Evolutionary conservation across 805 yeast genomes (phyloP), one percentile per base, ranked within the genome.

Genomic region (Pichia sporocuriosa): DNA sequence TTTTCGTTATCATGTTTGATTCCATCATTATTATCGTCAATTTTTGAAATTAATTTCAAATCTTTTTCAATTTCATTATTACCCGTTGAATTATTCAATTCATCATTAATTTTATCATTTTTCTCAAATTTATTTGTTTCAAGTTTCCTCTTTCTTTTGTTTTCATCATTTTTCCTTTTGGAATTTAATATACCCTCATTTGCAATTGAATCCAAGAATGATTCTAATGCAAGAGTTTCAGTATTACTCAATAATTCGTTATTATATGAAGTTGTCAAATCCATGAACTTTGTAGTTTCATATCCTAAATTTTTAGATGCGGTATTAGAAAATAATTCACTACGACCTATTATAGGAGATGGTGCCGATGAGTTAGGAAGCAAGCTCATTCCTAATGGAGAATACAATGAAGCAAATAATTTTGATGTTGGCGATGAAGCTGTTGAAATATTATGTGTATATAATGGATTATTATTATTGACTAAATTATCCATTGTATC

Each of bases 131-230:
- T 17, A 11, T 13, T 20, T 27, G 12, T 7, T 10, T 12, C 37
- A 26, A 15, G 17, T 21, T 17, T 17, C 11, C 17, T n/a, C 17
- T 32, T 17, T 11, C 31, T 19, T 24, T 26, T 22, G 21, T 32
- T 28, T 19, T 34, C 12, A 5, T 21, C 8, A 20, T 13, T 19
- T 20, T 22, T 19, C n/a, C n/a, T n/a, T n/a, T n/a, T n/a, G 6
- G 13, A 26, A 26, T 11, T 26, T n/a, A 32, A 23, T 5, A 20
- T 17, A 10, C 39, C 38, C 12, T 61, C 63, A 40, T 59, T 61
- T 1, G 63, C 67, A 17, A 64, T 61, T 15, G 64, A 58, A 38
- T 64, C 68, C 21, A 64, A 51, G 41, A 64, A 64, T 9, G 53
- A 52, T 35, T 62, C 67, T 29, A 64, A 45, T 0, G 62, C 67